Evolutionary conservation across 352 stramenopile genomes (phyloP), one percentile per base, ranked within the genome.

Genomic region (Phytophthora idaei): DNA sequence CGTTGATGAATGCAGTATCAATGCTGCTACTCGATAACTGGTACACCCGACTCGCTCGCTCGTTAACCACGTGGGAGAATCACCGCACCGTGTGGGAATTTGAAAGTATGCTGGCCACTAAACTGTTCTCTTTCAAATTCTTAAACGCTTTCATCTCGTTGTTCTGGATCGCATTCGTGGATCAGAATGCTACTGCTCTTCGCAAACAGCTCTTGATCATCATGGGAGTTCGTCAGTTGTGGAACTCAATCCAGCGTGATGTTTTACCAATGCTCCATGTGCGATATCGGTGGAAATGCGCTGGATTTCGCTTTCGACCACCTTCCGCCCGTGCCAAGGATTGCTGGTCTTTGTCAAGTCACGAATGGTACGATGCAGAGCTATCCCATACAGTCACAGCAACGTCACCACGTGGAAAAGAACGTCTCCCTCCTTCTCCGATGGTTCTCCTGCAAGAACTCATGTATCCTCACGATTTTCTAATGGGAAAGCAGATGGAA

Each of bases 101-200:
- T 31, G 85, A 93, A 54, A 88, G 80, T 36, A 90, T 89, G 77
- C 77, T 93, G n/a, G 85, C 83, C 5, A 67, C 61, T 25, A 93
- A 93, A 54, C 63, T 93, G 14, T 93, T 92, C 45, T 90, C 71
- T 69, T 93, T 93, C 74, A 93, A 93, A 57, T 93, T 92, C 54
- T 60, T 93, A 31, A 93, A 93, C 47, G 85, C 85, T 0, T 93
- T 93, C 69, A 78, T 93, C 48, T 90, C 85, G 49, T 81, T 93
- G 31, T 90, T 90, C 45, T 92, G 80, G 80, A 78, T 91, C 56
- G 85, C 85, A 2, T 93, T 93, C 59, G 77, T 92, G 2, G 81
- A 90, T 15, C 76, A 70, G 1, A 71, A 90, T 47, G 69, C 80
- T 15, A 46, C 62, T 29, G 72, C 67, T 5, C 66, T 93, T 25